phyloP scores from a whole-genome alignment of 768 basidiomycete genomes.

The Auricularia heimuer region DNA sequence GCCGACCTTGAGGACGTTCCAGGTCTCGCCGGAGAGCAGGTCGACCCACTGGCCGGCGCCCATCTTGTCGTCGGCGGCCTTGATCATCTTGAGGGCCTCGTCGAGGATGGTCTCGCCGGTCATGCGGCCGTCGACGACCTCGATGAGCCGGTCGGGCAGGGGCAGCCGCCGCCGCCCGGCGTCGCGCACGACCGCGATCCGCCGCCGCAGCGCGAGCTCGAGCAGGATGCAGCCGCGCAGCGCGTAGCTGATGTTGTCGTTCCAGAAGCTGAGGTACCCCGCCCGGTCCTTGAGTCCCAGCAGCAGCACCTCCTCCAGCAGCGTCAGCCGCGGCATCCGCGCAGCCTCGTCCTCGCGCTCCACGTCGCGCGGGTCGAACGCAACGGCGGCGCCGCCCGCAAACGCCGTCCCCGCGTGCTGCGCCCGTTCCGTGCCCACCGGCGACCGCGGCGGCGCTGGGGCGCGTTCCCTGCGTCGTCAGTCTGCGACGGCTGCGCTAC shows the following conservation, averaged over 20 bases:
- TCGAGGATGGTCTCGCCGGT: slow-evolving; percentile 96
- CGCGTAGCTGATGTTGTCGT: slow-evolving; percentile 99
- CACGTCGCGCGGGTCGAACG: slow-evolving; percentile 88
- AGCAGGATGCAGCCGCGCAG: slow-evolving; percentile 97
- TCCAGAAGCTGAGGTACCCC: slow-evolving; percentile 98
- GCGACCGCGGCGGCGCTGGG: slow-evolving; percentile 3
- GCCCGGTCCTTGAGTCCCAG: slow-evolving; percentile 94
- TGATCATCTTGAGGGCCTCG: slow-evolving; percentile 89
- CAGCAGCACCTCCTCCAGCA: slow-evolving; percentile 94
- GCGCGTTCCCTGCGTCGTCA: neutral
- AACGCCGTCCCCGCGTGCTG: slow-evolving; percentile 72
- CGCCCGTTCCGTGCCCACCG: slow-evolving; percentile 2
- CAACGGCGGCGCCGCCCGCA: slow-evolving; percentile 79
- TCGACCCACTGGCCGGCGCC: slow-evolving; percentile 91
- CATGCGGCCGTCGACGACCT: slow-evolving; percentile 84
- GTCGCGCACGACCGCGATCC: slow-evolving; percentile 87
- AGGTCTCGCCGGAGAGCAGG: slow-evolving; percentile 91
- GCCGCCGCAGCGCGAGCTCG: slow-evolving; percentile 88
- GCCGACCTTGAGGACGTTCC: slow-evolving; percentile 99
- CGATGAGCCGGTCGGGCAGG: slow-evolving; percentile 73
- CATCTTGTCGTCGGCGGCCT: slow-evolving; percentile 74
- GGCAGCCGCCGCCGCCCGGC: slow-evolving; percentile 64
- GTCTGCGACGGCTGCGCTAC: slow-evolving; percentile 1
- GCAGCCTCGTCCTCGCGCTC: slow-evolving; percentile 54
- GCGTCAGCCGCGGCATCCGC: slow-evolving; percentile 70